Evolutionary conservation across 306 rosid species (phyloP), one percentile per base, ranked within the genome.

Genomic region (Gleditsia sinensis): DNA sequence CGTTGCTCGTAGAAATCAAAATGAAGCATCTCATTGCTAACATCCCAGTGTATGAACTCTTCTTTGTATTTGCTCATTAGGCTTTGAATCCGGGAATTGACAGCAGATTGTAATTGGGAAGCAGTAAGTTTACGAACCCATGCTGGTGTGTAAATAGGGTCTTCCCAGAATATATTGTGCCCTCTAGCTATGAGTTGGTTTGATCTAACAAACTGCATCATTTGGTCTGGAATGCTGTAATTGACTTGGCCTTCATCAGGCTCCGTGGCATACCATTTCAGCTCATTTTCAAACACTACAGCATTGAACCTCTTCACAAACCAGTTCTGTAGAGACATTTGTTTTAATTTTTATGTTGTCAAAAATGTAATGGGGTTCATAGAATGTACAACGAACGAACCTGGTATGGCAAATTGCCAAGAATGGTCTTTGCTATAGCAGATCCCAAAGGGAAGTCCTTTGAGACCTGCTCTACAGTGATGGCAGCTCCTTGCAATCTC

Each of bases 151-250:
- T 89, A 91, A 23, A 71, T 77, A 5, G 98, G 98, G 67, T 90
- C 97, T 81, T 94, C 97, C 98, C 98, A 94, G 62, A 94, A 89
- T 49, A 94, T 90, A 37, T 94, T 94, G 86, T 94, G 98, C 17
- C 98, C 97, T 86, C 96, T 85, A 11, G 90, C 90, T 48, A 76
- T 67, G 55, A 94, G 85, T 67, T 80, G 83, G 79, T 91, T 90
- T 40, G 96, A 80, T 8, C 93, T 67, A 40, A 88, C 65, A 24
- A 94, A 94, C 12, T 86, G 83, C 74, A 94, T 12, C 98, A 94
- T 91, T 34, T 77, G 83, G 49, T 94, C 97, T 46, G 97, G 72
- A 55, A 78, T 71, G 27, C 82, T 85, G 84, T 94, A 91, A 66
- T 90, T 80, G 24, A 84, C 48, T 21, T 73, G 76, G 12, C 98